A percentile compares a stretch with the other conserved stretches of the same genome.
Evolutionary conservation across 257 asterid genomes (phyloP).

Genomic region (Voacanga thouarsii): DNA sequence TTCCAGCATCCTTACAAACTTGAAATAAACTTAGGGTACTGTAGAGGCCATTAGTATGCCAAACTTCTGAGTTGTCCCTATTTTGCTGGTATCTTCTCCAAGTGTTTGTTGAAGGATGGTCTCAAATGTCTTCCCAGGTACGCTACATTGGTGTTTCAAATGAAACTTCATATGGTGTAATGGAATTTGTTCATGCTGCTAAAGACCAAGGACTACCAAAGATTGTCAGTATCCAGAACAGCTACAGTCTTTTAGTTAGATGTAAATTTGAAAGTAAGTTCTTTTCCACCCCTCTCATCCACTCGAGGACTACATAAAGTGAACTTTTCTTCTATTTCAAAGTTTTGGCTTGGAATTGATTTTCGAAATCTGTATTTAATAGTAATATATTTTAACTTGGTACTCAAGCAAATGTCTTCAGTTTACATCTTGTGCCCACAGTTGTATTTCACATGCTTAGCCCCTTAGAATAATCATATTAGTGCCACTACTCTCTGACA

Average conservation of each 20-base stretch:
- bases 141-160: conserved; percentile 92
- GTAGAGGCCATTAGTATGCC: not conserved
- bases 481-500: not conserved
- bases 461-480: not conserved
- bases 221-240: conserved; percentile 87
- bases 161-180: conserved; percentile 92
- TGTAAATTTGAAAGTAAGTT: conserved; percentile 79
- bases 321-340: not conserved
- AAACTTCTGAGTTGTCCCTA: not conserved
- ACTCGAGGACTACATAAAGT: not conserved
- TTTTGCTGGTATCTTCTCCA: not conserved
- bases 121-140: conserved; percentile 47
- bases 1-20: not conserved
- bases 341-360: not conserved
- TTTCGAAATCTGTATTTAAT: not conserved
- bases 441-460: not conserved
- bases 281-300: conserved; percentile 3
- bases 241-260: conserved; percentile 75
- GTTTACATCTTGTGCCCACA: not conserved
- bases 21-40: not conserved
- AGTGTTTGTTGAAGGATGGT: not conserved
- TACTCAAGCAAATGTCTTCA: not conserved
- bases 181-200: conserved; percentile 92
- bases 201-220: conserved; percentile 83
- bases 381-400: not conserved